Evolutionary conservation across 768 basidiomycete genomes (phyloP).

Genomic region (Pleurotus tuber-regium): DNA sequence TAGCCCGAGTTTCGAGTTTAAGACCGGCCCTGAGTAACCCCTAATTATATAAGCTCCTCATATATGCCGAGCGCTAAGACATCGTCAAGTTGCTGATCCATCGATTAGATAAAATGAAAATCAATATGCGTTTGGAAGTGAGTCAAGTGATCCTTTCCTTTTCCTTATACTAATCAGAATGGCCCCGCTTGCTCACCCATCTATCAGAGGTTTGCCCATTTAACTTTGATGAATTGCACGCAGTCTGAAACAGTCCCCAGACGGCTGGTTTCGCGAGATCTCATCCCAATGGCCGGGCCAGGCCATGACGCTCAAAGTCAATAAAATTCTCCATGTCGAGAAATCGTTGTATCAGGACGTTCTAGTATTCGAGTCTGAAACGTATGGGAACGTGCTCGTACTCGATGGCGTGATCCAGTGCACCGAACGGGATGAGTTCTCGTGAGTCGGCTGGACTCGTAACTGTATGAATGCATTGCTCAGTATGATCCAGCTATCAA

Average conservation of each 20-base stretch:
- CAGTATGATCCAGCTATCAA: slow-evolving; percentile 68
- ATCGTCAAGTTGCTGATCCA: too few species aligned
- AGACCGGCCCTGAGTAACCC: too few species aligned
- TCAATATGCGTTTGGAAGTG: too few species aligned
- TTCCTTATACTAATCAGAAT: slow-evolving; percentile 31
- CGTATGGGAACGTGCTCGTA: slow-evolving; percentile 95
- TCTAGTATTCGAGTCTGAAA: slow-evolving; percentile 93
- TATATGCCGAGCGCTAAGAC: too few species aligned
- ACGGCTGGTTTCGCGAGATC: slow-evolving; percentile 97
- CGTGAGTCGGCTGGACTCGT: slow-evolving; percentile 51
- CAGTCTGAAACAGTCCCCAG: slow-evolving; percentile 25
- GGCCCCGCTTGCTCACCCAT: slow-evolving; percentile 55
- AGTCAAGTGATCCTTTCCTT: too few species aligned
- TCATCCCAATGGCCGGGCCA: slow-evolving; percentile 69
- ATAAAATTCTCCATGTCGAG: slow-evolving; percentile 92
- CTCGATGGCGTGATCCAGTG: slow-evolving; percentile 96
- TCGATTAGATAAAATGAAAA: too few species aligned
- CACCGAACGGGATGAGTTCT: slow-evolving; percentile 98
- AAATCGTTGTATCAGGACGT: slow-evolving; percentile 95
- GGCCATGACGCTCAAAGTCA: slow-evolving; percentile 95
- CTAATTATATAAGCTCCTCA: too few species aligned
- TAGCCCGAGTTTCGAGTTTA: too few species aligned
- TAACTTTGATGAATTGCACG: background rate
- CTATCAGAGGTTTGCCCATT: slow-evolving; percentile 43
- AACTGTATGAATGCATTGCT: background rate